Evolutionary conservation across 306 rosid species (phyloP).

Genomic region (Bauhinia variegata): DNA sequence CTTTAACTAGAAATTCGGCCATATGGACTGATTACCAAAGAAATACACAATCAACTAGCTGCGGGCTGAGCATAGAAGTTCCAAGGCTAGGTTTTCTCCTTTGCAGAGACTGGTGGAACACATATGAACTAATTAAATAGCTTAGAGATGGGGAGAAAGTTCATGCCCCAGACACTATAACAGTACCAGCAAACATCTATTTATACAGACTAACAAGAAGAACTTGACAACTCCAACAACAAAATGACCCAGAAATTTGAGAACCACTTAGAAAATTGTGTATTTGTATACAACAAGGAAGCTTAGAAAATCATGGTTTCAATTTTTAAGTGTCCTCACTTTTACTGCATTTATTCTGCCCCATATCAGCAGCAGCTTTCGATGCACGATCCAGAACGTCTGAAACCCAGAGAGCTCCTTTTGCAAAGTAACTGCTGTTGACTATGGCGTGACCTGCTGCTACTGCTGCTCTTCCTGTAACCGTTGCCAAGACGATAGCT

Average conservation of each 20-base stretch:
- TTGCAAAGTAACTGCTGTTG: conserved; percentile 82
- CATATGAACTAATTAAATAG: conserved; percentile 40
- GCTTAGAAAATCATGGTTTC: neutral
- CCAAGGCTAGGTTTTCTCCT: conserved; percentile 6
- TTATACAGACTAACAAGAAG: neutral
- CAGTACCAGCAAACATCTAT: conserved; percentile 22
- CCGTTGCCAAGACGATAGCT: conserved; percentile 69
- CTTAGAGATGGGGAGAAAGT: conserved; percentile 20
- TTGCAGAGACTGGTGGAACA: conserved; percentile 3
- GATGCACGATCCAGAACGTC: conserved; percentile 62
- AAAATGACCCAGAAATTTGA: neutral
- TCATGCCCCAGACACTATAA: conserved; percentile 11
- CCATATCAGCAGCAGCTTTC: conserved; percentile 68
- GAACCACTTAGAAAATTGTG: neutral
- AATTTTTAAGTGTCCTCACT: conserved; percentile 32
- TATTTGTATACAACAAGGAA: conserved; percentile 4
- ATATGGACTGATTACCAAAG: conserved; percentile 16
- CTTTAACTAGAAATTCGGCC: conserved; percentile 1
- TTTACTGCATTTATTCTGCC: conserved; percentile 38
- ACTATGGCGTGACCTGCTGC: conserved; percentile 75
- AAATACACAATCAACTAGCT: conserved; percentile 21
- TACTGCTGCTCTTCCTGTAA: conserved; percentile 72
- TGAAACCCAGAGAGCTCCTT: conserved; percentile 86
- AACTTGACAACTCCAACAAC: neutral
- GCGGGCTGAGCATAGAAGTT: conserved; percentile 23